Conservation (phyloP, 75 land plant genomes). For the Cryptomeria japonica region DNA sequence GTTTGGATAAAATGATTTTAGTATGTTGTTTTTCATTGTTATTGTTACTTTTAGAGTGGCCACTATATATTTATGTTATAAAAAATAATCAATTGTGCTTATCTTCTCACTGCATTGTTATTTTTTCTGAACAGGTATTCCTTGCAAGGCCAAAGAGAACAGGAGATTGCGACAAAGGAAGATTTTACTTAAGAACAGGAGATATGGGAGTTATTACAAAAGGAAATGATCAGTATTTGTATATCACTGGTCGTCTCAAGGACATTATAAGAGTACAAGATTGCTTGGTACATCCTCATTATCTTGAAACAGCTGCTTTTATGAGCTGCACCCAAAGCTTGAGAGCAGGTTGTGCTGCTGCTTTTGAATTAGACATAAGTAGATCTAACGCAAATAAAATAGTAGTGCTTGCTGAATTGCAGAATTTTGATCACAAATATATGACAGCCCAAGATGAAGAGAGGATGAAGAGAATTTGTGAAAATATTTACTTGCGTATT, state of each 20-base stretch:
- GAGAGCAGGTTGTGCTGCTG: constrained; percentile 45
- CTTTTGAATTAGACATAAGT: constrained; percentile 14
- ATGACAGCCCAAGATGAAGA: background rate
- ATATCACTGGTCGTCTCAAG: constrained; percentile 33
- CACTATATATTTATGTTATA: no score
- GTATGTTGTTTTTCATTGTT: no score
- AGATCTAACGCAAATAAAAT: background rate
- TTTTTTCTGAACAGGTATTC: constrained; percentile 7
- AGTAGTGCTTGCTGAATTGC: constrained; percentile 45
- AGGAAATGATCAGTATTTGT: constrained; percentile 37
- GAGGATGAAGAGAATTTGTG: constrained; percentile 15
- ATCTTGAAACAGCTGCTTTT: constrained; percentile 40
- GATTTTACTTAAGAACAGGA: constrained; percentile 39
- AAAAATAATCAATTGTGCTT: background rate
- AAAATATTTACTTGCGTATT: constrained; percentile 8
- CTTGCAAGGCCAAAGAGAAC: constrained; percentile 2
- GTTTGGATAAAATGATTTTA: no score
- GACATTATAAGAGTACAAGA: constrained; percentile 25
- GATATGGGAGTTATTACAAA: constrained; percentile 39
- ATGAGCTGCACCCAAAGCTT: constrained; percentile 20
- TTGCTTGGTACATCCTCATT: constrained; percentile 37
- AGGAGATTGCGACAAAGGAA: background rate
- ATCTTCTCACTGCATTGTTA: background rate
- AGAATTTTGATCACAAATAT: background rate
- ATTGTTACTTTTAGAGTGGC: no score